phyloP scores from a whole-genome alignment of 2,329 filamentous ascomycete genomes.

The Paecilomyces sp. region DNA sequence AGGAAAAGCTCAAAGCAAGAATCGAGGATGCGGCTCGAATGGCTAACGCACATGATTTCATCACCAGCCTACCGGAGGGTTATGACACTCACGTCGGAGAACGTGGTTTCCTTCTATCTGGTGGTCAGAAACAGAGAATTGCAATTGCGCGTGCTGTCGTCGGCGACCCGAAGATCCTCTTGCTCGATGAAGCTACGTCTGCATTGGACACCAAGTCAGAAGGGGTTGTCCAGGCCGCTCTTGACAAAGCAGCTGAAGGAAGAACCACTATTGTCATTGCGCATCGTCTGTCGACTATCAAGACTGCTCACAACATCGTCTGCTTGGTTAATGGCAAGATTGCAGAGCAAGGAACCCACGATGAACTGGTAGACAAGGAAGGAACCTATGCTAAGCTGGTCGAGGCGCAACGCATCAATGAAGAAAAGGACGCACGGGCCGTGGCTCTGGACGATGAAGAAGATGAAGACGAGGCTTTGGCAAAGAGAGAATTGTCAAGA shows the following conservation, averaged over 20 bases:
- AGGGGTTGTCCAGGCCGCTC: slow-evolving; percentile 84
- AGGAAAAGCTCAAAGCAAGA: slow-evolving; percentile 62
- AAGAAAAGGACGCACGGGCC: slow-evolving; percentile 40
- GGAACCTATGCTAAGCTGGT: slow-evolving; percentile 80
- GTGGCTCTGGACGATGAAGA: slow-evolving; percentile 19
- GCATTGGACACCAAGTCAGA: slow-evolving; percentile 92
- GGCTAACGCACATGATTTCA: slow-evolving; percentile 92
- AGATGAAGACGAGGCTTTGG: slow-evolving; percentile 15
- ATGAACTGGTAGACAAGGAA: slow-evolving; percentile 62
- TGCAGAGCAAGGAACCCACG: slow-evolving; percentile 84
- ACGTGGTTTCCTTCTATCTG: slow-evolving; percentile 83
- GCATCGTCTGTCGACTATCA: slow-evolving; percentile 90
- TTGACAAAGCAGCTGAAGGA: slow-evolving; percentile 77
- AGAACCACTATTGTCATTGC: slow-evolving; percentile 95
- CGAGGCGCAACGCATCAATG: slow-evolving; percentile 73
- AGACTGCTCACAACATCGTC: slow-evolving; percentile 89
- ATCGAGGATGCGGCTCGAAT: slow-evolving; percentile 77
- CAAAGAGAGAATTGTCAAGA: slow-evolving; percentile 20
- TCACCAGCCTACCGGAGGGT: slow-evolving; percentile 70
- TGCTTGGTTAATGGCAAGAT: slow-evolving; percentile 84
- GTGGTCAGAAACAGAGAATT: slow-evolving; percentile 95
- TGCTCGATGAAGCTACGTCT: slow-evolving; percentile 92
- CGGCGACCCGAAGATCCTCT: slow-evolving; percentile 81
- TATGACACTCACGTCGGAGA: slow-evolving; percentile 96
- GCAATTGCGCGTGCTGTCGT: slow-evolving; percentile 88